A percentile compares a stretch with the other conserved stretches of the same genome.
These are phyloP conservation scores for Trypanosomatidae sp. DNA, from an alignment of 208 protist genomes.

Conservation along the genomic window DNA sequence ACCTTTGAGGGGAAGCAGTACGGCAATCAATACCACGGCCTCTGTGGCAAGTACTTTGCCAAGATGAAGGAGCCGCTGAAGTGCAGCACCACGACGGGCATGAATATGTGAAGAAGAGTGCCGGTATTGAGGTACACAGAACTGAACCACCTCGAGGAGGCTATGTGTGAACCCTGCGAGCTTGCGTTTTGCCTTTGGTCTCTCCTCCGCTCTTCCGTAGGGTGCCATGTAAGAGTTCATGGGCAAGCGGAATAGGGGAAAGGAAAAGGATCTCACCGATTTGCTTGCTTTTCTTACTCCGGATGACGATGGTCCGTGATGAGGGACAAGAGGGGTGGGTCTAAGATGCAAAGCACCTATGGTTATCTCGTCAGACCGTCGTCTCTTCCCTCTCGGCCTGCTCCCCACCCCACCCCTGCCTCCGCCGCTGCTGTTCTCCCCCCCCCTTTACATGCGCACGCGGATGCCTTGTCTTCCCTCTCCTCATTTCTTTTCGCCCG, in stretches of 20 bases:
- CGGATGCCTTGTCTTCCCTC: neutral
- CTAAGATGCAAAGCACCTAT: neutral
- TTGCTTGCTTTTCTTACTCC: neutral
- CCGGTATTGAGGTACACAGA: neutral
- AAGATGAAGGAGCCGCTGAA: conserved; percentile 36
- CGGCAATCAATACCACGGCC: conserved; percentile 74
- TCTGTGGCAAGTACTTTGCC: conserved; percentile 63
- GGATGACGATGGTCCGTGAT: neutral
- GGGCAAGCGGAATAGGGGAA: neutral
- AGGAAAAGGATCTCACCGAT: neutral
- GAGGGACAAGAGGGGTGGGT: neutral
- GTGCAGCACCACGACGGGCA: conserved; percentile 56
- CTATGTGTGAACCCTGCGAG: neutral
- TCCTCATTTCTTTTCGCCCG: neutral
- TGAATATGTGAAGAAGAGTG: conserved; percentile 61
- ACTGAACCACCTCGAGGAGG: neutral
- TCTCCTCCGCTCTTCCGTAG: neutral
- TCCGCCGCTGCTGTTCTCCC: neutral
- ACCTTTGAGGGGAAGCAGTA: conserved; percentile 70
- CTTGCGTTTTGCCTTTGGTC: neutral
- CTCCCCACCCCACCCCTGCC: neutral
- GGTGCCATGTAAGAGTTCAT: neutral
- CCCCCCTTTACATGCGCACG: neutral
- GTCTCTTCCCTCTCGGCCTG: neutral
- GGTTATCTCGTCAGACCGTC: neutral